phyloP scores from a whole-genome alignment of 2,329 filamentous ascomycete genomes.

The Lomentospora prolificans region DNA sequence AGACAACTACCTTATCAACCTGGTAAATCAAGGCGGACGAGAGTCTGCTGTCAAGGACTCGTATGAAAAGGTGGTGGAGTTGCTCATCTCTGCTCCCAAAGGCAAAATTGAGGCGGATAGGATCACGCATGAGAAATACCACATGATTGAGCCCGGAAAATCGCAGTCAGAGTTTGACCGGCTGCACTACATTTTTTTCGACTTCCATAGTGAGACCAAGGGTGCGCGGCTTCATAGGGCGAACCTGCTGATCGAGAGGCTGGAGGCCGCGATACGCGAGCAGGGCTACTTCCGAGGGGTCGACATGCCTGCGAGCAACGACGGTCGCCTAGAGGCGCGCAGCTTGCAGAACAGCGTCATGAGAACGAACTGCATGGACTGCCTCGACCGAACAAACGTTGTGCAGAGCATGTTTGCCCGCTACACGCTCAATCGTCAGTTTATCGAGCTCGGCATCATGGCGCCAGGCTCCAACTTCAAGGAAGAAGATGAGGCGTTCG shows the following conservation, averaged over 20 bases:
- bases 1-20: constrained; percentile 93
- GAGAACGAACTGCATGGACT: constrained; percentile 98
- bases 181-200: constrained; percentile 95
- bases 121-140: constrained; percentile 69
- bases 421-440: constrained; percentile 78
- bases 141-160: constrained; percentile 51
- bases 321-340: constrained; percentile 69
- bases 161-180: constrained; percentile 59
- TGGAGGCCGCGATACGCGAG: constrained; percentile 63
- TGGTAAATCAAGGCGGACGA: constrained; percentile 92
- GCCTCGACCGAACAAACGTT: constrained; percentile 92
- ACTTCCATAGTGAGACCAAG: constrained; percentile 97
- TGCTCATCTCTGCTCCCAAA: constrained; percentile 58
- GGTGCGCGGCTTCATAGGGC: constrained; percentile 89
- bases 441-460: constrained; percentile 75
- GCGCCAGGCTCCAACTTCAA: constrained; percentile 66
- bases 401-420: constrained; percentile 95
- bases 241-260: constrained; percentile 71
- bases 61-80: constrained; percentile 82
- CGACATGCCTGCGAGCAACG: constrained; percentile 64
- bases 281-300: constrained; percentile 91
- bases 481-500: constrained; percentile 68
- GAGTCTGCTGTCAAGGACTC: constrained; percentile 84
- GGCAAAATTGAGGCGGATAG: constrained; percentile 57
- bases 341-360: constrained; percentile 81